Base-by-base conservation (phyloP, 805 yeast species). In the Teunomyces lycoperdinae region DNA sequence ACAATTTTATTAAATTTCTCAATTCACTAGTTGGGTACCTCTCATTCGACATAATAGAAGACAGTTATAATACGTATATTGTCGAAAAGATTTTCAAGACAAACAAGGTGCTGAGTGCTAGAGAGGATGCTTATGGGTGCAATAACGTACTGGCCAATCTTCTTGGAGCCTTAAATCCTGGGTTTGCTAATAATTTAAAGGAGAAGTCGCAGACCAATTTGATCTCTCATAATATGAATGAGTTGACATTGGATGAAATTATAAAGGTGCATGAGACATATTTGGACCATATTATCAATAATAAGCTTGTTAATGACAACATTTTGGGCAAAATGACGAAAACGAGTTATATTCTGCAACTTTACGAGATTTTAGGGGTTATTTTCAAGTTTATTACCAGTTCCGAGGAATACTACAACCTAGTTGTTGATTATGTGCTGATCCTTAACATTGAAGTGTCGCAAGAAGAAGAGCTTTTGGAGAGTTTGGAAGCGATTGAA, bases 211-310 rank as follows among this genome's bases (percentile, higher is more conserved):
- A 32, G 32, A 10, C 31, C 14, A 29, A 20, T 11, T 42, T 14
- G 8, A 45, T 49, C n/a, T 11, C 34, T 9, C 57, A 53, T 42
- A 53, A 53, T 17, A 43, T 51, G 52, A 63, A 63, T 38, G 69
- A 66, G 13, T 66, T 67, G 40, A 74, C 79, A 9, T 62, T 84
- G 43, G 84, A 83, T 52, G 83, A 81, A 38, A 56, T 84, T 9
- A 66, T 70, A 9, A 33, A 53, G 4, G 44, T 68, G 11, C 80
- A 76, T 53, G 57, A 59, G 17, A 49, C 50, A 2, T 71, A 49
- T 55, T 55, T 44, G 41, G 29, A 17, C 36, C 47, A n/a, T 47
- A 53, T 68, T 7, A 60, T 68, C 16, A 54, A 63, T 27, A 58
- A 63, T 53, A 70, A 68, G 42, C 48, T 73, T 9, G 56, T 73